Evolutionary conservation across 176 grass and related monocot genomes (phyloP), one percentile per base, ranked within the genome.

Genomic region (Avena insularis): DNA sequence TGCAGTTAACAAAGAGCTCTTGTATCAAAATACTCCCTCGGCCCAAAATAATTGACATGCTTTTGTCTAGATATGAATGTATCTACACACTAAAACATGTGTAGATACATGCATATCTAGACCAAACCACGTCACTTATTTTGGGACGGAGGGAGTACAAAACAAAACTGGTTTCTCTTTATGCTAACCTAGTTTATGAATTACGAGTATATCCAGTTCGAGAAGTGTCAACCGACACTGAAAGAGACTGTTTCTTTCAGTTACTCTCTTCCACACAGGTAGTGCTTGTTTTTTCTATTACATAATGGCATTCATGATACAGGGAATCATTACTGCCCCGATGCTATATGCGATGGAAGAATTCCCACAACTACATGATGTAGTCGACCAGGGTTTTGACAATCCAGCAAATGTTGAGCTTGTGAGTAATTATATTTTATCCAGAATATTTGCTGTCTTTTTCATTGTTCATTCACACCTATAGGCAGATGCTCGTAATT

Each of bases 311-410:
- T 69, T 75, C 64, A 80, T 87, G 70, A 75, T 90, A 82, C 92
- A 99, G 97, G 97, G 97, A 85, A 89, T 99, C 58, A 84, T 96
- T 74, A 99, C 97, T 66, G 97, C 97, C 75, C 97, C 97, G 4
- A 93, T 99, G 90, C 81, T 99, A 58, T 96, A 92, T 87, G 90
- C 94, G 9, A 96, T 94, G 57, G 94, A 96, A 90, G 94, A 99
- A 87, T 99, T 93, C 82, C 94, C 97, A 21, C 84, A 96, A 89
- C 71, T 99, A 57, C 87, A 88, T 75, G 90, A 91, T 83, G 79
- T 94, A 87, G 85, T 96, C 74, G 90, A 93, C 29, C 58, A 48
- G 27, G 97, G 92, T 79, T 99, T 99, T 38, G 86, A 96, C 20
- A 84, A 96, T 83, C 92, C 92, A 86, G 92, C 79, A 81, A 88